Conservation (phyloP, 129 eudicot genomes). For the Artemisia argyi region DNA sequence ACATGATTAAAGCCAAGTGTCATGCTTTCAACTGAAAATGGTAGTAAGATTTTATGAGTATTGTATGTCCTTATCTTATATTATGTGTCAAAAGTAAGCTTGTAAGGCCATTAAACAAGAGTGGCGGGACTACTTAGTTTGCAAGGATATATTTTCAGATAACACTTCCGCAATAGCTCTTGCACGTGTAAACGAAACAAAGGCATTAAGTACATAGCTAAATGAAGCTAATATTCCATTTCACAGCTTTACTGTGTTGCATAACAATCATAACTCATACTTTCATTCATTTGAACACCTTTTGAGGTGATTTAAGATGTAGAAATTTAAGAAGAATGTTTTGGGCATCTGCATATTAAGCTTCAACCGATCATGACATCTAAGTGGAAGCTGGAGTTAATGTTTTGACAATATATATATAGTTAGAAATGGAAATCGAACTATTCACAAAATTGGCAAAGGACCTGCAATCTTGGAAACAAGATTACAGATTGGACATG, state of each 20-base stretch:
- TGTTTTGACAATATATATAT: no score
- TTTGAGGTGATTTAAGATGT: neutral
- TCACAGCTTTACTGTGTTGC: neutral
- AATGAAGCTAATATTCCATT: neutral
- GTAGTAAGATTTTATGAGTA: constrained; percentile 4
- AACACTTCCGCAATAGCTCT: neutral
- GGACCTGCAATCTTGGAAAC: no score
- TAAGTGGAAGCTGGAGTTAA: neutral
- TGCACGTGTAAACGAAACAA: neutral
- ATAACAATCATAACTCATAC: neutral
- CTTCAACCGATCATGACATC: neutral
- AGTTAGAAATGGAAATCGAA: neutral
- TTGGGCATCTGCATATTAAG: neutral
- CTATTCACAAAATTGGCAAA: neutral
- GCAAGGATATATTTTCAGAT: neutral
- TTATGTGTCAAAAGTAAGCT: neutral
- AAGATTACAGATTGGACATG: neutral
- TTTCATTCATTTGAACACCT: neutral
- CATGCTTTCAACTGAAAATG: constrained; percentile 8
- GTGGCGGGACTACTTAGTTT: neutral
- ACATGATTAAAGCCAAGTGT: constrained; percentile 15
- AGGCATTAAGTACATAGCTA: neutral
- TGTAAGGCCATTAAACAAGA: neutral
- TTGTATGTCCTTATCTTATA: neutral
- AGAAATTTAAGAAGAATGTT: neutral